Evolutionary conservation across 257 asterid genomes (phyloP), one percentile per base, ranked within the genome.

Genomic region (Apocynum venetum): DNA sequence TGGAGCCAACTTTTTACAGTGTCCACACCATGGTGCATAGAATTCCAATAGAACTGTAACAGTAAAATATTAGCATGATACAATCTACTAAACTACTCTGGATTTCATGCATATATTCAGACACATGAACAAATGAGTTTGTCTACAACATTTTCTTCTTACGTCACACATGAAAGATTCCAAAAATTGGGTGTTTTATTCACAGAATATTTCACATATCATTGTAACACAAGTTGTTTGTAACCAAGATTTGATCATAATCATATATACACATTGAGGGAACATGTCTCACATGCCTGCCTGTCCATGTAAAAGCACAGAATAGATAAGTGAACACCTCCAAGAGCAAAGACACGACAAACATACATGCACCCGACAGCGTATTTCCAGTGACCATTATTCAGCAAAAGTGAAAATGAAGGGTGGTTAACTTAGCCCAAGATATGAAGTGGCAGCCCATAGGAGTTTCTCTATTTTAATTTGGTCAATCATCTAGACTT

Each of bases 21-120:
- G 97, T 63, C 94, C 95, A 77, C 98, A 94, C 97, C 97, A 94
- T 20, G 97, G 98, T 79, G 98, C 98, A 59, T 94, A 92, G 75
- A 94, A 87, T 87, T 92, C 97, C 74, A 94, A 57, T 6, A 94
- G 82, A 74, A 92, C 97, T 92, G 94, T 78, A 79, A 63, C 38
- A 72, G 5, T 35, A 66, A 75, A 14, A 47, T 20, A 80, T 76
- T 53, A 82, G 74, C n/a, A 40, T 36, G n/a, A 20, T 43, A 49
- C 67, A 31, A n/a, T 36, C 10, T 6, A 41, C 15, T 57, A 19
- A 57, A 57, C 31, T 17, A 19, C 12, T 68, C 31, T 43, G 35
- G 15, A 68, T 8, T 65, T 25, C 73, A 68, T 17, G 73, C 52
- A 68, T 44, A 68, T 44, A 68, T 43, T 20, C 36, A 14, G 15